These are phyloP conservation scores for Termitomyces sp. DNA, from an alignment of 768 basidiomycete species.

Conservation along the genomic window DNA sequence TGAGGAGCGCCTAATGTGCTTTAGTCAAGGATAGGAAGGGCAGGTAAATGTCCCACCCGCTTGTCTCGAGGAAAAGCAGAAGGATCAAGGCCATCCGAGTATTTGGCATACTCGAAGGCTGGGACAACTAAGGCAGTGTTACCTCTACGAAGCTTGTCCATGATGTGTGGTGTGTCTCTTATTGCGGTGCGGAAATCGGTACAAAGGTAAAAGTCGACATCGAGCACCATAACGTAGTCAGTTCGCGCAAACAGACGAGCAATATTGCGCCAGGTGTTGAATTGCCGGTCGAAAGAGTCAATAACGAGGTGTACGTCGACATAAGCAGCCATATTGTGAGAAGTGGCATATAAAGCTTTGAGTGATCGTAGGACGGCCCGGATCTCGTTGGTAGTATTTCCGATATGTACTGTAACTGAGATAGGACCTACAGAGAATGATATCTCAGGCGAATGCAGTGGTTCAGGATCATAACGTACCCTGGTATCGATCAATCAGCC, in stretches of 20 bases:
- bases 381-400: slow-evolving; percentile 40
- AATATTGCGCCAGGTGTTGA: slow-evolving; percentile 88
- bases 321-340: slow-evolving; percentile 54
- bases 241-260: slow-evolving; percentile 82
- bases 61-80: slow-evolving; percentile 63
- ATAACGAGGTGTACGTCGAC: slow-evolving; percentile 87
- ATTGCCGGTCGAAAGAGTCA: slow-evolving; percentile 75
- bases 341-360: slow-evolving; percentile 60
- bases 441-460: not conserved
- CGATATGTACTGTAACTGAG: slow-evolving; percentile 77
- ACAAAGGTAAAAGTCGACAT: slow-evolving; percentile 83
- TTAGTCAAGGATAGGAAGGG: not conserved
- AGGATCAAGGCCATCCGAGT: slow-evolving; percentile 56
- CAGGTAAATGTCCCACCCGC: slow-evolving; percentile 34
- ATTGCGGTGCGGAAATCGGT: slow-evolving; percentile 70
- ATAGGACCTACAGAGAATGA: slow-evolving; percentile 56
- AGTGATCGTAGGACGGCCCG: slow-evolving; percentile 53
- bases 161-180: slow-evolving; percentile 32
- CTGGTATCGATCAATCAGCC: slow-evolving; percentile 71
- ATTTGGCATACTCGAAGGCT: slow-evolving; percentile 75
- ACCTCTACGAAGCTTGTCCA: slow-evolving; percentile 50
- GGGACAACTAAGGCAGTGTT: slow-evolving; percentile 73
- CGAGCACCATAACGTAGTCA: slow-evolving; percentile 84
- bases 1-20: slow-evolving; percentile 41
- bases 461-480: slow-evolving; percentile 31